These are phyloP conservation scores for Starmerella scarabaei DNA, from an alignment of 805 yeast species.

Conservation along the genomic window DNA sequence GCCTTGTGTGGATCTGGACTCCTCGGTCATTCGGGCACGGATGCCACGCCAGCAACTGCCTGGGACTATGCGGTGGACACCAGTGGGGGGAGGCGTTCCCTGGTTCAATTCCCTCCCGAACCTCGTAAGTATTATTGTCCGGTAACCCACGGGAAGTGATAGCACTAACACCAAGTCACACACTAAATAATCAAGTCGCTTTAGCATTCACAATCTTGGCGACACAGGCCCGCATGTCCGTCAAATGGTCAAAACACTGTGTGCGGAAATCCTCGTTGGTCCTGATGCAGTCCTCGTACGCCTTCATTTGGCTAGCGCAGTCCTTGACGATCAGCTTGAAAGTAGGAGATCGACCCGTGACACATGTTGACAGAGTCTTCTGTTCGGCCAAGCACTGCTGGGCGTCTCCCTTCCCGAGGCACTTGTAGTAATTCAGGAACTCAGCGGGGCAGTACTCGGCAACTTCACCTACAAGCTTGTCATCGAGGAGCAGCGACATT, in stretches of 20 bases:
- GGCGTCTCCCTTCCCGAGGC: constrained; percentile 48
- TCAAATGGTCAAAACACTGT: constrained; percentile 43
- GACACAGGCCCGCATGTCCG: constrained; percentile 54
- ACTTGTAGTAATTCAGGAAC: constrained; percentile 60
- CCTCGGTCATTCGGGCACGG: too few relatives aligned
- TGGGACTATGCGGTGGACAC: too few relatives aligned
- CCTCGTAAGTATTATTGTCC: too few relatives aligned
- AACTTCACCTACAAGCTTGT: constrained; percentile 61
- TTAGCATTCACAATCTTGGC: constrained; percentile 19
- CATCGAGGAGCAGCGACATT: constrained; percentile 47
- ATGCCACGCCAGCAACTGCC: too few relatives aligned
- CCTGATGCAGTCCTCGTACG: constrained; percentile 53
- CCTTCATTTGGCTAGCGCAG: constrained; percentile 45
- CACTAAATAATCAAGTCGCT: too few relatives aligned
- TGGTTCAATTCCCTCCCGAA: too few relatives aligned
- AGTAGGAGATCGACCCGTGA: constrained; percentile 51
- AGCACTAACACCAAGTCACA: too few relatives aligned
- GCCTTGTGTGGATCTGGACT: too few relatives aligned
- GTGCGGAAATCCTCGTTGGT: constrained; percentile 34
- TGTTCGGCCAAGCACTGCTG: constrained; percentile 43
- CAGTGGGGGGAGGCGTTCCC: too few relatives aligned
- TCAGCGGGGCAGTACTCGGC: constrained; percentile 64
- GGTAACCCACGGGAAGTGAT: too few relatives aligned
- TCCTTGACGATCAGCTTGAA: constrained; percentile 53
- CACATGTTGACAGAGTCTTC: constrained; percentile 46